Evolutionary conservation across 441 rosid species (phyloP), one percentile per base, ranked within the genome.

Genomic region (Populus tomentosa): DNA sequence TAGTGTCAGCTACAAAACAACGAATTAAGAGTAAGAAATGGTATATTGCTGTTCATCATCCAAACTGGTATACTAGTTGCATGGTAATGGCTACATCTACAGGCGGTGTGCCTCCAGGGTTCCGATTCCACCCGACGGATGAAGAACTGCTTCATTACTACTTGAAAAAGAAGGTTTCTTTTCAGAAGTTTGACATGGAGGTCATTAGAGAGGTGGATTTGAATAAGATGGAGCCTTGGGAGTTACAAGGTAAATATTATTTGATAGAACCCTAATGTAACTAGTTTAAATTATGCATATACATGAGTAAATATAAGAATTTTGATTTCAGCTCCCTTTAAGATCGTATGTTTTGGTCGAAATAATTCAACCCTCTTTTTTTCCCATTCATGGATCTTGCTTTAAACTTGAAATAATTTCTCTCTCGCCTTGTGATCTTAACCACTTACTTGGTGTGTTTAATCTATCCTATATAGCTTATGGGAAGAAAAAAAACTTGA

Each of bases 171-270:
- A 95, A 95, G 89, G 59, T 95, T 30, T 88, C 97, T 21, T 91
- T 91, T 80, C 93, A 95, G 14, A 94, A 94, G 87, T 94, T 94
- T 81, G 99, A 95, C 46, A 94, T 94, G 99, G 98, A 95, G 85
- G 99, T 95, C 46, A 90, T 95, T 20, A 84, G 92, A 84, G 99
- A 95, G 84, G 93, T 93, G 67, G 98, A 95, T 87, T 86, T 95
- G 86, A 95, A 95, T 81, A 95, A 89, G 90, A 86, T 95, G 86
- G 99, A 95, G 85, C 99, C 99, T 78, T 95, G 98, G 99, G 99
- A 95, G 10, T 86, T 95, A 79, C 97, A 94, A 88, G 99, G 99
- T 93, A 88, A n/a, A 3, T 50, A 35, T 8, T 1, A 10, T 1
- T 42, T 16, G 32, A 23, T 42, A 14, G 32, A 23, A 46, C 59